phyloP scores from a whole-genome alignment of 2,329 filamentous ascomycete species.

The Raffaelea albimanens region DNA sequence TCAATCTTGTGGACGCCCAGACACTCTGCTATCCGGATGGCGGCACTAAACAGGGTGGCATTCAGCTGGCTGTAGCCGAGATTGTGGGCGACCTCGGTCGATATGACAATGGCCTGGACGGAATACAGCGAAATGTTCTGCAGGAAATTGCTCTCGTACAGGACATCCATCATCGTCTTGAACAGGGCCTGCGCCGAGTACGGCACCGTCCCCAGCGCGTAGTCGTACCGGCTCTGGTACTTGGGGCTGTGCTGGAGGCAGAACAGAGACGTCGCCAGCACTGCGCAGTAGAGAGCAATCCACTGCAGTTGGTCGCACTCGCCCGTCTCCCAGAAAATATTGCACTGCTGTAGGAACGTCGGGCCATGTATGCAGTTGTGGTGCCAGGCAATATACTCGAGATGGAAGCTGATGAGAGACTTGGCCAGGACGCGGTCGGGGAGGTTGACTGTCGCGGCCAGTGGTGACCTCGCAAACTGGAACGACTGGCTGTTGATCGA shows the following conservation, averaged over 20 bases:
- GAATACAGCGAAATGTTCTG: conserved; percentile 20
- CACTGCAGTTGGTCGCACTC: conserved; percentile 16
- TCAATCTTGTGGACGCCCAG: conserved; percentile 14
- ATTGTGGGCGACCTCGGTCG: conserved; percentile 26
- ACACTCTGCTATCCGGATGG: conserved; percentile 23
- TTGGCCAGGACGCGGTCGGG: conserved; percentile 9
- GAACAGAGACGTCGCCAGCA: conserved; percentile 15
- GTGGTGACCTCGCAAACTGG: not conserved
- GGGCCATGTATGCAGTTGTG: conserved; percentile 36
- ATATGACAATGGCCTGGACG: conserved; percentile 26
- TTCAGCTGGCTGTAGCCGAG: conserved; percentile 23
- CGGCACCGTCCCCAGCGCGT: not conserved
- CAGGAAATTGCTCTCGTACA: conserved; percentile 23
- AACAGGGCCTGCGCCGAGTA: conserved; percentile 15
- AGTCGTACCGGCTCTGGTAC: conserved; percentile 4
- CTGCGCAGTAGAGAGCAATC: conserved; percentile 18
- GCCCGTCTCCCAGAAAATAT: conserved; percentile 29
- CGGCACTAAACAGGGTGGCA: conserved; percentile 23
- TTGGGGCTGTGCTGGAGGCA: conserved; percentile 15
- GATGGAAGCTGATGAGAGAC: conserved; percentile 17
- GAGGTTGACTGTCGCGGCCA: conserved; percentile 3
- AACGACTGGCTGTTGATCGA: conserved; percentile 1
- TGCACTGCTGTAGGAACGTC: conserved; percentile 42
- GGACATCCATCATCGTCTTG: conserved; percentile 21
- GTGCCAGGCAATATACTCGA: conserved; percentile 17